phyloP scores from a whole-genome alignment of 2,329 filamentous ascomycete species.

The Cadophora sp. region DNA sequence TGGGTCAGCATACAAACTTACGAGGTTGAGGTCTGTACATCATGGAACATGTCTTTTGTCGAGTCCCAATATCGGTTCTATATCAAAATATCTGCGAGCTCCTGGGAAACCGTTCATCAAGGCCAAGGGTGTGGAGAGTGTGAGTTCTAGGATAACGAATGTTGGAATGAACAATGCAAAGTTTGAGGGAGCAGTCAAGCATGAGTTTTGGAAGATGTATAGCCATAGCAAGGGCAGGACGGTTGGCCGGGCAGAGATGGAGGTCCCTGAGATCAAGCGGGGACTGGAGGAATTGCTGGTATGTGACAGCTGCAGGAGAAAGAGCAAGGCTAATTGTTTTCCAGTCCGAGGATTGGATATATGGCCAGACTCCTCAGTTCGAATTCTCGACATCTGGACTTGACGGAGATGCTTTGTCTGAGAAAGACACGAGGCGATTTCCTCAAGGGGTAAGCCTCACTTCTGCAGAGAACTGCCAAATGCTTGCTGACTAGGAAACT shows the following conservation, averaged over 20 bases:
- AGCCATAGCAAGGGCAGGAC: conserved; percentile 46
- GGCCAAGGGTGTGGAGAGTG: conserved; percentile 88
- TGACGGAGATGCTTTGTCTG: not conserved
- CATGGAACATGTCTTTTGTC: conserved; percentile 89
- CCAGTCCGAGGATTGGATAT: conserved; percentile 76
- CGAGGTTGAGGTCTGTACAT: conserved; percentile 79
- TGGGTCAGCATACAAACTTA: conserved; percentile 95
- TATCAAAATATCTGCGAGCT: conserved; percentile 76
- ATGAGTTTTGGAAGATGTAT: conserved; percentile 74
- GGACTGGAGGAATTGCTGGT: conserved; percentile 69
- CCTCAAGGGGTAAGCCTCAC: conserved; percentile 5
- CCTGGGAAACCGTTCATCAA: conserved; percentile 78
- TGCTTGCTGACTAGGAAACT: not conserved
- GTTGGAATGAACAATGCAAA: conserved; percentile 64
- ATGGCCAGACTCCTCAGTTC: conserved; percentile 85
- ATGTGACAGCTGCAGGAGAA: conserved; percentile 35
- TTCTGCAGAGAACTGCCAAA: too few relatives aligned
- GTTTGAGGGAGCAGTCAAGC: conserved; percentile 59
- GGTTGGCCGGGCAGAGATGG: conserved; percentile 46
- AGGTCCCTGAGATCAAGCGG: conserved; percentile 57
- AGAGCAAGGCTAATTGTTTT: conserved; percentile 37
- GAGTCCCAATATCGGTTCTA: conserved; percentile 74
- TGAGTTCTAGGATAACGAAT: conserved; percentile 84
- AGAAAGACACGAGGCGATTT: not conserved
- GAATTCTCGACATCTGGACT: conserved; percentile 20